Percentiles rank a stretch among this genome's conserved stretches.
phyloP scores from a whole-genome alignment of 768 basidiomycete species.

The Megacollybia marginata region DNA sequence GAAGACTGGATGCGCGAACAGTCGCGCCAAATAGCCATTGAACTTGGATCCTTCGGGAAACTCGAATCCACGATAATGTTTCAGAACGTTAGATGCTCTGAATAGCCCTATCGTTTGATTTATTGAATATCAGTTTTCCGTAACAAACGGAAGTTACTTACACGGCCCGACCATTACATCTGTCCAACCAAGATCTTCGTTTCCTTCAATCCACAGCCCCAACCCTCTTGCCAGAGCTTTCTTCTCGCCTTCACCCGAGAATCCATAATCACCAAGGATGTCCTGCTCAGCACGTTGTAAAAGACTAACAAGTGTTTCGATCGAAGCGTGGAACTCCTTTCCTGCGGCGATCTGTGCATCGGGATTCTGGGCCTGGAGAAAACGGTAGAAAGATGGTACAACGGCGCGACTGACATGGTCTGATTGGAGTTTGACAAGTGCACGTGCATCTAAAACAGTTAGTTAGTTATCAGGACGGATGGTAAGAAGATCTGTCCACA shows the following conservation, averaged over 20 bases:
- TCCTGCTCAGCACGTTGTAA: slow-evolving; percentile 51
- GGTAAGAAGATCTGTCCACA: slow-evolving; percentile 32
- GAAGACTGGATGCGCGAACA: slow-evolving; percentile 58
- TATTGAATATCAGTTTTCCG: slow-evolving; percentile 1
- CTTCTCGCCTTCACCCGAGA: slow-evolving; percentile 31
- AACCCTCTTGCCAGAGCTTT: slow-evolving; percentile 30
- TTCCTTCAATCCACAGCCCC: slow-evolving; percentile 52
- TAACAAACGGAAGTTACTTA: slow-evolving; percentile 25
- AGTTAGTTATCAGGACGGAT: not conserved
- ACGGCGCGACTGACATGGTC: slow-evolving; percentile 60
- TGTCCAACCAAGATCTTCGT: slow-evolving; percentile 48
- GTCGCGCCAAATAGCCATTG: slow-evolving; percentile 41
- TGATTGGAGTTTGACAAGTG: slow-evolving; percentile 57
- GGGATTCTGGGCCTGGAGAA: slow-evolving; percentile 59
- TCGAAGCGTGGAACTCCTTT: slow-evolving; percentile 44
- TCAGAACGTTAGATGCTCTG: slow-evolving; percentile 36
- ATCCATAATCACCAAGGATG: slow-evolving; percentile 30
- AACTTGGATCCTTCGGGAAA: slow-evolving; percentile 43
- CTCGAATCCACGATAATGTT: slow-evolving; percentile 61
- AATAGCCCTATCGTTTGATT: slow-evolving; percentile 2
- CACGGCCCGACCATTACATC: slow-evolving; percentile 71
- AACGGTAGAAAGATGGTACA: slow-evolving; percentile 70
- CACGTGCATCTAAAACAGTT: slow-evolving; percentile 47
- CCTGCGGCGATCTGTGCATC: slow-evolving; percentile 42
- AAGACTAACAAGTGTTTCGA: slow-evolving; percentile 44